Conservation (phyloP, 2,329 filamentous ascomycete species). For the Phaeomoniella chlamydospora region DNA sequence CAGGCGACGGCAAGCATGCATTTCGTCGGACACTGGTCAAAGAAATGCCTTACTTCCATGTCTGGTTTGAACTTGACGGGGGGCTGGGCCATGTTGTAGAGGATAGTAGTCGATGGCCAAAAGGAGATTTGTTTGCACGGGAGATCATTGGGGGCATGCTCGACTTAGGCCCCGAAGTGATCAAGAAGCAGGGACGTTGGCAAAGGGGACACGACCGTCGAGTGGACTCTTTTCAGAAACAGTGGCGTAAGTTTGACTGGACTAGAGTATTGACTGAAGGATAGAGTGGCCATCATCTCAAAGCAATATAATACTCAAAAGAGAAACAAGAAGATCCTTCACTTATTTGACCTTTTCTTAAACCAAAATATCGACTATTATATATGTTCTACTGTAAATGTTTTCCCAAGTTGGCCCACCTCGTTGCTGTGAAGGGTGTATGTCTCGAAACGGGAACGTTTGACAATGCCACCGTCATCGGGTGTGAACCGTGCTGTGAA, state of each 20-base stretch:
- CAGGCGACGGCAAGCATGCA: conserved; percentile 61
- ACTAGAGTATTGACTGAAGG: conserved; percentile 45
- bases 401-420: no score
- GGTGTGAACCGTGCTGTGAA: no score
- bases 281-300: conserved; percentile 5
- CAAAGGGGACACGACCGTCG: conserved; percentile 49
- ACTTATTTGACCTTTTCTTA: no score
- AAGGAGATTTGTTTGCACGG: conserved; percentile 80
- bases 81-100: conserved; percentile 88
- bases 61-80: conserved; percentile 86
- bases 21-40: conserved; percentile 75
- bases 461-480: no score
- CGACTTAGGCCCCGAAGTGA: conserved; percentile 63
- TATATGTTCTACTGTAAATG: no score
- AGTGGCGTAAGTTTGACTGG: conserved; percentile 93
- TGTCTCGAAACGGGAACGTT: no score
- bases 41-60: conserved; percentile 98
- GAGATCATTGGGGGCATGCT: conserved; percentile 90
- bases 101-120: conserved; percentile 71
- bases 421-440: no score
- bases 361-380: no score
- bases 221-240: conserved; percentile 64
- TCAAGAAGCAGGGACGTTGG: conserved; percentile 88
- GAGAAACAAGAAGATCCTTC: no score
- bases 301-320: no score